Base-by-base conservation (phyloP, 129 eudicot species). In the Flaveria sonorensis region DNA sequence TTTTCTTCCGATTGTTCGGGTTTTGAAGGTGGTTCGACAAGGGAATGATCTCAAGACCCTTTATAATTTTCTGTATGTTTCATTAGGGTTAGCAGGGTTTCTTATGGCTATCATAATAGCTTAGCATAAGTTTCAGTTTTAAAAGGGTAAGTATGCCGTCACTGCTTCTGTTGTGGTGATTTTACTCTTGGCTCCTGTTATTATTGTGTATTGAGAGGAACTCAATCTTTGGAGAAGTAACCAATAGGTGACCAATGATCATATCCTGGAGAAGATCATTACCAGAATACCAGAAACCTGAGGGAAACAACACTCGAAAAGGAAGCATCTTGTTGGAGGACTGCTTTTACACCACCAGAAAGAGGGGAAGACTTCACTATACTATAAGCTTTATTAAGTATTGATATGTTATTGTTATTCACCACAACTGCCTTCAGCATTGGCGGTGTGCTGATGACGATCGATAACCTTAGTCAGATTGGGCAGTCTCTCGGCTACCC, bases 351-450 rank as follows among this genome's bases (percentile, higher is more conserved):
- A 15, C 59, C 59, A 52, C 59, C 59, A 1, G 59, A 52, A 52
- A 52, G 59, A 52, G 59, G 59, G 21, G 59, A 52, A 52, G 59
- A 52, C 21, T 51, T 51, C 57, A 51, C 57, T 19, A 51, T 51
- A 15, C 16, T 51, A 51, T 20, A 51, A 52, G 59, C 59, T 3
- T 5, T 52, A 3, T 52, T 52, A 16, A 15, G 59, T 16, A n/a
- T 16, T 0, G 59, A 52, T 4, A 52, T 52, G 59, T 52, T 52
- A 20, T 15, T 52, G 4, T 16, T 52, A 52, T 52, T 52, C 59
- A 52, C 59, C 4, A 52, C 59, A 4, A 52, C 59, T 1, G n/a
- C 59, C 4, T 52, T 52, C 20, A 21, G 59, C 6, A 9, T 52
- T 1, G 59, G 59, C 1, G 59, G 59, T 19, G n/a, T 20, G 59